Base-by-base conservation (phyloP, 768 basidiomycete genomes). In the Pholiota conissans region DNA sequence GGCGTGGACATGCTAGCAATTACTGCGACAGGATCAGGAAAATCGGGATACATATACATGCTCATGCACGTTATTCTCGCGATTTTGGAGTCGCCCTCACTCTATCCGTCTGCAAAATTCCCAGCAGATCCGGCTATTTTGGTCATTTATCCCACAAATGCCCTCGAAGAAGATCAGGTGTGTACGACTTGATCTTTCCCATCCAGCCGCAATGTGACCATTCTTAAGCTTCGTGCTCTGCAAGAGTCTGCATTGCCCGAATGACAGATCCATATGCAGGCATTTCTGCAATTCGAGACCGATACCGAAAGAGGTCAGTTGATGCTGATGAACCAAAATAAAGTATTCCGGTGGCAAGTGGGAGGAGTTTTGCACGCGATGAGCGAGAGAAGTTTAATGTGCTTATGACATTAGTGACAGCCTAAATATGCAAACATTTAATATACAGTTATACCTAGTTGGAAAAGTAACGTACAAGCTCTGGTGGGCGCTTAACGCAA, bases 201-300 rank as follows among this genome's bases (percentile, higher is more conserved):
- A n/a, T n/a, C n/a, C n/a, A n/a, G n/a, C n/a, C n/a, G n/a, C n/a
- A n/a, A n/a, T n/a, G n/a, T n/a, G n/a, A n/a, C n/a, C n/a, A n/a
- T n/a, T n/a, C n/a, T n/a, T n/a, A n/a, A n/a, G 64, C 65, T 63
- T 70, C 66, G 14, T 66, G 61, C 10, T 63, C 28, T 2, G 68
- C 63, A 5, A 74, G 63, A 0, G 29, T 34, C n/a, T 57, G 49
- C 16, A 68, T 49, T 3, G 63, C 35, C 5, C 57, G 14, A n/a
- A 56, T 57, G 3, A 67, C 59, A 0, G 69, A 62, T n/a, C 47
- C 63, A 20, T 71, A 69, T 2, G 71, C 45, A 13, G 51, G 45
- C 49, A 59, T 50, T 8, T 57, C 45, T 4, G 52, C 60, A 5
- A 63, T 35, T 13, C 54, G 64, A 28, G 58, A 58, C 7, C 45